Evolutionary conservation across 352 stramenopile genomes (phyloP).

Genomic region (Phytophthora pluvialis): DNA sequence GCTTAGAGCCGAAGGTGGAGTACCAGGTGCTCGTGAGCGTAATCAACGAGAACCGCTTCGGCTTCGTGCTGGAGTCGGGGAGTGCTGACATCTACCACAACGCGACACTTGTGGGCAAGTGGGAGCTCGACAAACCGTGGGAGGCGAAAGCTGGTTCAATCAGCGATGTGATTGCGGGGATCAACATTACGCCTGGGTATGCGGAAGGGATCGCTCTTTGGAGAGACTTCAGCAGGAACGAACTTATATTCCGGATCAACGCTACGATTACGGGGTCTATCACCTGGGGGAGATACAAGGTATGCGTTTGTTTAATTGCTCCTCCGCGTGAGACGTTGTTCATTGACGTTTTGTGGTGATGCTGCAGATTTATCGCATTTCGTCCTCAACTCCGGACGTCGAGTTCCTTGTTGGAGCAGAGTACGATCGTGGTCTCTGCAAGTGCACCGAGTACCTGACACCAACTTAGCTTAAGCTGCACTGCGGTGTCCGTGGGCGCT

Average conservation of each 20-base stretch:
- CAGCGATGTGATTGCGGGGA: slow-evolving; percentile 76
- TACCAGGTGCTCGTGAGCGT: slow-evolving; percentile 89
- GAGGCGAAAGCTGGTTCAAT: slow-evolving; percentile 76
- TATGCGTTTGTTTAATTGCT: slow-evolving; percentile 30
- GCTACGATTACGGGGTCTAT: slow-evolving; percentile 82
- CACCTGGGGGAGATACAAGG: slow-evolving; percentile 82
- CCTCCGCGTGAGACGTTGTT: neutral
- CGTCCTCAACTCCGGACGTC: slow-evolving; percentile 75
- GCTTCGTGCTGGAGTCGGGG: slow-evolving; percentile 80
- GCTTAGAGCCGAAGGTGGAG: slow-evolving; percentile 79
- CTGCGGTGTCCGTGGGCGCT: neutral
- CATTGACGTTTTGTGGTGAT: neutral
- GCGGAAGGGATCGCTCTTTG: slow-evolving; percentile 66
- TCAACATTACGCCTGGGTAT: slow-evolving; percentile 77
- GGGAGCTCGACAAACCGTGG: slow-evolving; percentile 70
- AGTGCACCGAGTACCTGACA: slow-evolving; percentile 79
- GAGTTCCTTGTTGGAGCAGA: slow-evolving; percentile 89
- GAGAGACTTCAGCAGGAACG: slow-evolving; percentile 75
- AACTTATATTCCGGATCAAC: slow-evolving; percentile 85
- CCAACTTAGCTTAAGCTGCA: slow-evolving; percentile 38
- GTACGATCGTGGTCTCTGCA: slow-evolving; percentile 85
- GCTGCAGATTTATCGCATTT: slow-evolving; percentile 77
- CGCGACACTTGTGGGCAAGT: slow-evolving; percentile 68
- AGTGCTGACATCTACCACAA: slow-evolving; percentile 86
- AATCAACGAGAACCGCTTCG: slow-evolving; percentile 91